Evolutionary conservation across 2,329 filamentous ascomycete species (phyloP).

Genomic region (Colletotrichum gigasporum): DNA sequence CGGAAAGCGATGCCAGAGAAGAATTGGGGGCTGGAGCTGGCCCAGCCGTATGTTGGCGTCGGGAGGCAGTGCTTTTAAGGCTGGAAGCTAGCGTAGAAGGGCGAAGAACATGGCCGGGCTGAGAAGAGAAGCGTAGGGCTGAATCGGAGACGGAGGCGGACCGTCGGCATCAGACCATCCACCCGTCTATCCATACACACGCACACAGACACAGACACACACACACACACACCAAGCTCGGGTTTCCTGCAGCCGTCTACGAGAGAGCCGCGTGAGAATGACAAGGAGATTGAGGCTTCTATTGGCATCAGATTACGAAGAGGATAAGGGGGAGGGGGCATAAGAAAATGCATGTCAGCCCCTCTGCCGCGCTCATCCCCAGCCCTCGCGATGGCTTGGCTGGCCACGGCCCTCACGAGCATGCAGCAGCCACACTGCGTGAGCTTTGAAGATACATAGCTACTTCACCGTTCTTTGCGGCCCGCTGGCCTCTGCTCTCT

Average conservation of each 20-base stretch:
- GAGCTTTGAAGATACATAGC: no score
- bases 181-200: no score
- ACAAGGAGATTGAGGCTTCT: not conserved
- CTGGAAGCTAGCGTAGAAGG: not conserved
- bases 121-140: slow-evolving; percentile 16
- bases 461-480: not conserved
- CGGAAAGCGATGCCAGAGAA: no score
- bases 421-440: slow-evolving; percentile 1
- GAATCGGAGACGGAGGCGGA: not conserved
- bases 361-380: not conserved
- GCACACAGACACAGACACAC: not conserved
- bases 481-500: no score
- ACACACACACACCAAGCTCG: no score
- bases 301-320: not conserved
- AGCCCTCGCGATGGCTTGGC: not conserved
- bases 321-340: not conserved
- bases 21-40: not conserved
- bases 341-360: slow-evolving; percentile 12
- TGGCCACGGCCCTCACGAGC: not conserved
- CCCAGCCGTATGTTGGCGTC: no score
- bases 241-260: no score
- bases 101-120: not conserved
- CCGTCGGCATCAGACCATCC: not conserved
- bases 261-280: not conserved
- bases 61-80: not conserved